Evolutionary conservation across 441 rosid genomes (phyloP).

Genomic region (Pelargonium exstipulatum): DNA sequence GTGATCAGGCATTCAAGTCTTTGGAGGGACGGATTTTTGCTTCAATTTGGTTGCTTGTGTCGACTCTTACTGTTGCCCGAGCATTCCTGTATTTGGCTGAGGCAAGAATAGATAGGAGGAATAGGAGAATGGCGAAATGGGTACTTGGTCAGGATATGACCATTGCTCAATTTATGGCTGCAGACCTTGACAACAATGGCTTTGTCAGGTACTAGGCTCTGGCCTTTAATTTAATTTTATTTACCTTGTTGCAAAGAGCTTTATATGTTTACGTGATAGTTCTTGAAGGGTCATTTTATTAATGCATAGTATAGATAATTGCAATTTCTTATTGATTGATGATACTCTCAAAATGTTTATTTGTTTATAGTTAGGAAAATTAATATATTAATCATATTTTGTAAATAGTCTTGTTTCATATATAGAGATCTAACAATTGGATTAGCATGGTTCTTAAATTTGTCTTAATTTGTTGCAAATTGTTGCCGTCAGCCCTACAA

Average conservation of each 20-base stretch:
- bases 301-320: not conserved
- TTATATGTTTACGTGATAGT: not conserved
- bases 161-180: constrained; percentile 80
- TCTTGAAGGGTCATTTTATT: not conserved
- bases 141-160: constrained; percentile 85
- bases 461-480: too few relatives aligned
- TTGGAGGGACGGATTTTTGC: constrained; percentile 70
- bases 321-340: not conserved
- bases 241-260: not conserved
- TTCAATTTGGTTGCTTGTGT: constrained; percentile 80
- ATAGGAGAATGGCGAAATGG: constrained; percentile 71
- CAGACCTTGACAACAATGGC: constrained; percentile 80
- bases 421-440: too few relatives aligned
- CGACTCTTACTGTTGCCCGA: constrained; percentile 77
- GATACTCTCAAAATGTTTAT: not conserved
- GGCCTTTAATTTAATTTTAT: not conserved
- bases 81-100: constrained; percentile 77
- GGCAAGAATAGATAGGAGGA: constrained; percentile 85
- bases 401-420: too few relatives aligned
- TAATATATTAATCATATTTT: too few relatives aligned
- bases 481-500: too few relatives aligned
- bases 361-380: not conserved
- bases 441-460: too few relatives aligned
- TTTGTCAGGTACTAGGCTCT: constrained; percentile 51
- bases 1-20: constrained; percentile 65